Evolutionary conservation across 306 rosid genomes (phyloP).

Genomic region (cucumber (Cucumis sativus)): DNA sequence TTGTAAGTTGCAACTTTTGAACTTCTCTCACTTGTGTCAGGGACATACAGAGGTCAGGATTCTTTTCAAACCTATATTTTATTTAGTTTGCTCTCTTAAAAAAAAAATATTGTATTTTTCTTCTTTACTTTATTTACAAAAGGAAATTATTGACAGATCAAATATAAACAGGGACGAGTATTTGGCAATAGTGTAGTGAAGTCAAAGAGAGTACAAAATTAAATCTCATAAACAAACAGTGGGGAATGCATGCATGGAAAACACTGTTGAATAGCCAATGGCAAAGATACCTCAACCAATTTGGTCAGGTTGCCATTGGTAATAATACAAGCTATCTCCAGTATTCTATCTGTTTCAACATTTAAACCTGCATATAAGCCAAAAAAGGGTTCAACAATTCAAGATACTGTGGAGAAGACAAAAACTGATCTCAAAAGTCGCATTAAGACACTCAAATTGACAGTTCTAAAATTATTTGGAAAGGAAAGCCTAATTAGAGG

Average conservation of each 20-base stretch:
- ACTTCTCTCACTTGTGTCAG: not conserved
- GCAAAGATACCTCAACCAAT: conserved; percentile 50
- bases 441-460: not conserved
- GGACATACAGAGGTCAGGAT: not conserved
- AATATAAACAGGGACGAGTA: not conserved
- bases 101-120: not conserved
- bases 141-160: not conserved
- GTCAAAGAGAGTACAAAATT: not conserved
- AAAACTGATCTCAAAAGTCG: not conserved
- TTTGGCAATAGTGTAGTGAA: not conserved
- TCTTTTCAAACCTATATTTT: not conserved
- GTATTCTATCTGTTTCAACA: conserved; percentile 73
- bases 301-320: conserved; percentile 76
- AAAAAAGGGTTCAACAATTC: not conserved
- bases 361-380: conserved; percentile 47
- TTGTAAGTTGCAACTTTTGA: not conserved
- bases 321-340: conserved; percentile 91
- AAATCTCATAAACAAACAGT: conserved; percentile 2
- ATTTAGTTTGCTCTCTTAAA: not conserved
- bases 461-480: not conserved
- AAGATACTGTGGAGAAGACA: not conserved
- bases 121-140: not conserved
- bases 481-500: not conserved
- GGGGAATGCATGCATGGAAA: not conserved
- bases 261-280: not conserved